Percentiles rank a stretch among this genome's conserved stretches.
Evolutionary conservation across 2,329 filamentous ascomycete species (phyloP).

Genomic region (Malbranchea cinnamomea): DNA sequence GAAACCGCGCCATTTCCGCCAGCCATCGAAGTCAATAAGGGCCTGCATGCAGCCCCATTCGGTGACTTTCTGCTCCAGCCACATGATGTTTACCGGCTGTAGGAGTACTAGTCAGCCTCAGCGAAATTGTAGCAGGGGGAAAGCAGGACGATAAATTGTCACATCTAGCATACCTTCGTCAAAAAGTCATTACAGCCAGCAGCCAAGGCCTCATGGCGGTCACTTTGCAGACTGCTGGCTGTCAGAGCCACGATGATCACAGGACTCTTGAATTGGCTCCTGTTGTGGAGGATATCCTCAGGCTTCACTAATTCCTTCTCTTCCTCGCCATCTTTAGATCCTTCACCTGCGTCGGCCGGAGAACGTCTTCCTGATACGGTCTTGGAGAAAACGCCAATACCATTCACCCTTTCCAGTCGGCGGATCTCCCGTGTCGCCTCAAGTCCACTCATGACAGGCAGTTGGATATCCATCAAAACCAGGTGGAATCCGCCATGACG

Average conservation of each 20-base stretch:
- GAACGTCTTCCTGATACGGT: constrained; percentile 35
- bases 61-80: constrained; percentile 93
- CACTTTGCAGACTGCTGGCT: constrained; percentile 84
- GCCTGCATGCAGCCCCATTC: constrained; percentile 99
- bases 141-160: constrained; percentile 2
- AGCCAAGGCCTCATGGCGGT: constrained; percentile 84
- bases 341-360: background rate
- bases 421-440: constrained; percentile 93
- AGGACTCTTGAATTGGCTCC: constrained; percentile 70
- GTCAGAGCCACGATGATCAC: constrained; percentile 97
- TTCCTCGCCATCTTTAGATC: constrained; percentile 7
- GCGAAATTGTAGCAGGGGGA: constrained; percentile 4
- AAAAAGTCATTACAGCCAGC: constrained; percentile 97
- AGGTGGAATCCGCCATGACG: constrained; percentile 82
- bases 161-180: constrained; percentile 57
- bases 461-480: constrained; percentile 95
- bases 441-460: constrained; percentile 90
- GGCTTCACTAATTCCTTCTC: constrained; percentile 16
- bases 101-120: constrained; percentile 7
- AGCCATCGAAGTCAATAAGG: constrained; percentile 94
- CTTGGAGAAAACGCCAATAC: constrained; percentile 80
- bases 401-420: constrained; percentile 74
- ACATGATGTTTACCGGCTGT: constrained; percentile 91
- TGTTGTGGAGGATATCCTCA: constrained; percentile 23
- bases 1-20: constrained; percentile 93